Evolutionary conservation across 768 basidiomycete genomes (phyloP), one percentile per base, ranked within the genome.

Genomic region (Amanita exitialis): DNA sequence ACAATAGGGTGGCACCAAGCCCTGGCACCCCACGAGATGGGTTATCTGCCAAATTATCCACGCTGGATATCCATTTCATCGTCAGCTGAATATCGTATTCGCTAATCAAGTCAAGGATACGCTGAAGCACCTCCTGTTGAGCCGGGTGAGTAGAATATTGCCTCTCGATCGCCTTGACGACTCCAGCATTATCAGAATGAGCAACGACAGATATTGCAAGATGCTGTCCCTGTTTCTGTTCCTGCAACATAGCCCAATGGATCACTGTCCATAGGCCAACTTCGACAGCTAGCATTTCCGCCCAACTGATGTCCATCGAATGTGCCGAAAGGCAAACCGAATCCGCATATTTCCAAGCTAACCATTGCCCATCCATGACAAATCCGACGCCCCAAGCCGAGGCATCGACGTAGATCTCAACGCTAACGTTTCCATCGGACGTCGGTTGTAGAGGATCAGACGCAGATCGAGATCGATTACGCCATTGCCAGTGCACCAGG

Each of bases 211-310:
- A 39, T 4, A 42, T 16, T 16, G 39, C 13, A 15, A 32, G 9
- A n/a, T 6, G 23, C 13, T 30, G 38, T 21, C 39, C 37, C 18
- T 42, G 13, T 13, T 39, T 27, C 38, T 49, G 39, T 5, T 38
- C 35, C 23, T 48, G 47, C 36, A 25, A 21, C 15, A n/a, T 37
- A 6, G 47, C 34, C 47, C 47, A 49, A 10, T 49, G 39, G 21
- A 68, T 51, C 2, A 68, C 47, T 0, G 65, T 56, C 3, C 58
- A 55, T 0, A 69, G 21, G 1, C 67, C 70, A 0, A 73, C 51
- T 51, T 73, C 71, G 3, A 70, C 58, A 0, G 68, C 72, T 2
- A 71, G 60, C 59, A 72, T 68, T 51, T 74, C 71, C 0, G 66
- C 72, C 72, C 73, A 74, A 0, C 68, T 69, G 6, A 71, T 69